These are phyloP conservation scores for Rhizopogon vulgaris DNA, from an alignment of 768 basidiomycete genomes.

Conservation along the genomic window DNA sequence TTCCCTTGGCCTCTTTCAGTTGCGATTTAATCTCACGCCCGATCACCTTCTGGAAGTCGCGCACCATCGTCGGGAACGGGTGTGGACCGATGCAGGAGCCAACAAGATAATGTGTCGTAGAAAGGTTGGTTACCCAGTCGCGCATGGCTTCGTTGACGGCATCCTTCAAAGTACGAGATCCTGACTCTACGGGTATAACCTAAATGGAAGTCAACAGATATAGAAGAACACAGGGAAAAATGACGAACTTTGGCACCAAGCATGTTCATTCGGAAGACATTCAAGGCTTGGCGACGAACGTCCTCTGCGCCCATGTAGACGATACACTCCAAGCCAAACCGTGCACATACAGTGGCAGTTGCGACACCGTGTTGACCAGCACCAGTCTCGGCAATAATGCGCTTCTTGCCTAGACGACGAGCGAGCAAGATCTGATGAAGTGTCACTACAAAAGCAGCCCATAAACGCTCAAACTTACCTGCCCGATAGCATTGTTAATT, in stretches of 20 bases:
- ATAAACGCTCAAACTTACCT: conserved; percentile 38
- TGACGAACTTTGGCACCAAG: conserved; percentile 75
- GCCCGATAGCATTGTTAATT: conserved; percentile 98
- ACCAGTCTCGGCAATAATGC: conserved; percentile 98
- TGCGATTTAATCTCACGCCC: conserved; percentile 92
- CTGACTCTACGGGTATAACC: conserved; percentile 92
- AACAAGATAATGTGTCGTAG: conserved; percentile 93
- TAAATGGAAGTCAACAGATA: conserved; percentile 22
- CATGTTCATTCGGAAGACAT: conserved; percentile 98
- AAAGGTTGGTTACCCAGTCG: conserved; percentile 96
- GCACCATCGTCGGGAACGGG: conserved; percentile 98
- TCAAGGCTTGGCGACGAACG: conserved; percentile 90
- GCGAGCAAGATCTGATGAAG: conserved; percentile 78
- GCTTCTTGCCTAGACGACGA: conserved; percentile 87
- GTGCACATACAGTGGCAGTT: conserved; percentile 96
- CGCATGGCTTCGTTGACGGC: conserved; percentile 98
- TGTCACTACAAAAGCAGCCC: background rate
- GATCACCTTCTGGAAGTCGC: conserved; percentile 96
- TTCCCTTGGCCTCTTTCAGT: conserved; percentile 62
- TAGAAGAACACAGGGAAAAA: background rate
- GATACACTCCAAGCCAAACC: conserved; percentile 91
- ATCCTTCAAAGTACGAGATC: conserved; percentile 93
- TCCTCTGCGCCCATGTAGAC: conserved; percentile 99
- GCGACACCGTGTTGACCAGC: conserved; percentile 99
- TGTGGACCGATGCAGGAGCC: conserved; percentile 97